Percentiles rank a stretch among this genome's conserved stretches.
phyloP scores from a whole-genome alignment of 257 asterid genomes.

The Fraxinus quadrangulata region DNA sequence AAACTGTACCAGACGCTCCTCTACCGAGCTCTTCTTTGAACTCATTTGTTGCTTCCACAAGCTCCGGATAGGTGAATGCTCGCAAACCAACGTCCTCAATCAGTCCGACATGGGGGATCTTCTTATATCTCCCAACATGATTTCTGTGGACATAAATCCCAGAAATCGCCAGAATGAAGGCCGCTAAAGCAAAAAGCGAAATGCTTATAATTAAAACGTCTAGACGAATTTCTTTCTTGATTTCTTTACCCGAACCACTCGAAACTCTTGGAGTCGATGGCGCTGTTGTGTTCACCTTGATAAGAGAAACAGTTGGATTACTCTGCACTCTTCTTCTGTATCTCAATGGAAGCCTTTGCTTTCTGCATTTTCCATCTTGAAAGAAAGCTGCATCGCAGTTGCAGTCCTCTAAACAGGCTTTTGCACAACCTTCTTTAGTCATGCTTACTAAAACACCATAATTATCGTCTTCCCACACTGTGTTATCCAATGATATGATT shows the following conservation, averaged over 20 bases:
- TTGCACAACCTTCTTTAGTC: constrained; percentile 29
- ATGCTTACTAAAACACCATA: not conserved
- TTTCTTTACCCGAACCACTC: not conserved
- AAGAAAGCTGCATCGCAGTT: constrained; percentile 48
- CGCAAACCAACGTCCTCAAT: constrained; percentile 34
- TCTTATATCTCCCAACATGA: constrained; percentile 15
- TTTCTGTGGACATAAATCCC: constrained; percentile 17
- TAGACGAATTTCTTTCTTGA: constrained; percentile 18
- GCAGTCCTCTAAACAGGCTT: constrained; percentile 38
- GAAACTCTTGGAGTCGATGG: not conserved
- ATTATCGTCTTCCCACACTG: constrained; percentile 18
- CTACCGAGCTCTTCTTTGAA: constrained; percentile 51
- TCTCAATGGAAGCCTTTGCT: constrained; percentile 53
- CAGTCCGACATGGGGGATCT: constrained; percentile 19
- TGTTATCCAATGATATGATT: constrained; percentile 2
- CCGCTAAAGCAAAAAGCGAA: constrained; percentile 25
- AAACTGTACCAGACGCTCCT: constrained; percentile 54
- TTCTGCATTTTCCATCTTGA: constrained; percentile 29
- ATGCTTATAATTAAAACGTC: constrained; percentile 31
- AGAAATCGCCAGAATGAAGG: constrained; percentile 30
- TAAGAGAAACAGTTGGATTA: constrained; percentile 31
- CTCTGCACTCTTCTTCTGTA: constrained; percentile 32
- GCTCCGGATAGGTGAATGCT: constrained; percentile 36
- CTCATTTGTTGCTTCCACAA: constrained; percentile 38
- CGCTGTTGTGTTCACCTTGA: constrained; percentile 26